Evolutionary conservation across 371 early-diverging fungal species (phyloP).

Genomic region (Actinomortierella wolfii): DNA sequence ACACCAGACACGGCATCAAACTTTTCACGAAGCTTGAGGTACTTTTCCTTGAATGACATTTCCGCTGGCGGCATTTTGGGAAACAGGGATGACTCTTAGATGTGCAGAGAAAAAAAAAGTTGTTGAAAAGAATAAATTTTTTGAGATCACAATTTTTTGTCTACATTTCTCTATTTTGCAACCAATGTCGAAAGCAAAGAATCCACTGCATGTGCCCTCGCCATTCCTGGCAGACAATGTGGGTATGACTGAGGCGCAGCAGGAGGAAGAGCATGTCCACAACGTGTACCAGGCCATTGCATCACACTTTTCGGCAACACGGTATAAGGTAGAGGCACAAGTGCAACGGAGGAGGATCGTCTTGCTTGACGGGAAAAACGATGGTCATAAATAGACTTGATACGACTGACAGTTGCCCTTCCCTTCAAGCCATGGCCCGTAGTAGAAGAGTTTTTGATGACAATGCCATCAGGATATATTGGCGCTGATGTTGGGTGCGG

Average conservation of each 20-base stretch:
- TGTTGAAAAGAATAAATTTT: slow-evolving; percentile 4
- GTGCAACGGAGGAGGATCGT: too few relatives aligned
- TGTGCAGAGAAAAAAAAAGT: background rate
- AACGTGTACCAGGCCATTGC: slow-evolving; percentile 94
- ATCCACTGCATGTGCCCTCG: slow-evolving; percentile 56
- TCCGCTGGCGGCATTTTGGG: slow-evolving; percentile 22
- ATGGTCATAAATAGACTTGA: too few relatives aligned
- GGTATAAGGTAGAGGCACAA: slow-evolving; percentile 79
- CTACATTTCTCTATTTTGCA: too few relatives aligned
- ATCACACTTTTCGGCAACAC: slow-evolving; percentile 90
- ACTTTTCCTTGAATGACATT: slow-evolving; percentile 40
- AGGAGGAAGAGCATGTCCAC: slow-evolving; percentile 86
- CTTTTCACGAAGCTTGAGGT: slow-evolving; percentile 35
- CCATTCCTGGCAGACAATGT: slow-evolving; percentile 49
- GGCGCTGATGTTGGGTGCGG: slow-evolving; percentile 97
- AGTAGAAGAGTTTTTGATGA: slow-evolving; percentile 80
- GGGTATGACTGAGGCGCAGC: slow-evolving; percentile 50
- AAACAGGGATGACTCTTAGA: too few relatives aligned
- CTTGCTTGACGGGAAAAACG: too few relatives aligned
- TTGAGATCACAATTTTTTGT: too few relatives aligned
- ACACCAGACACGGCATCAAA: slow-evolving; percentile 43
- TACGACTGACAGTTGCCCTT: too few relatives aligned
- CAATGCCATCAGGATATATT: slow-evolving; percentile 66
- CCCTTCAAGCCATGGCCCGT: slow-evolving; percentile 92
- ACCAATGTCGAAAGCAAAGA: slow-evolving; percentile 51